Conservation (phyloP, 495 filamentous ascomycete genomes). For the Penicillium macrosclerotiorum region DNA sequence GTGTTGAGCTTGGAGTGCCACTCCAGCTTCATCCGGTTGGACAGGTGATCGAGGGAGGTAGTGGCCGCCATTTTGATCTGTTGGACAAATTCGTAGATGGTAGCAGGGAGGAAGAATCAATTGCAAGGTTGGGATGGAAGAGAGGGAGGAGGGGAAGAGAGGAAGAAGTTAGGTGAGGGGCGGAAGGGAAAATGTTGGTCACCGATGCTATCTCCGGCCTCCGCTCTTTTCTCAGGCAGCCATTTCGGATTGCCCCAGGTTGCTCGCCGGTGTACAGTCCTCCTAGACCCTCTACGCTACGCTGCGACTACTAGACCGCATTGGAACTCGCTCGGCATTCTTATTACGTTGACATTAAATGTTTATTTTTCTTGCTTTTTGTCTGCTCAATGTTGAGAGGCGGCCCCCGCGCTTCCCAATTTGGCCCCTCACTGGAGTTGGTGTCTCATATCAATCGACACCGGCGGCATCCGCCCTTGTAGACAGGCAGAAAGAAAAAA, state of each 20-base stretch:
- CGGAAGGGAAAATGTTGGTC: conserved; percentile 42
- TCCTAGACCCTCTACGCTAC: too few species aligned
- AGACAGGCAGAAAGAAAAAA: conserved; percentile 19
- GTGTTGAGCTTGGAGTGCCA: conserved; percentile 86
- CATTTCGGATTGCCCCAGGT: conserved; percentile 5
- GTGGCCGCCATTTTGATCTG: conserved; percentile 43
- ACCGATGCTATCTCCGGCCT: conserved; percentile 31
- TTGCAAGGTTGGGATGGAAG: too few species aligned
- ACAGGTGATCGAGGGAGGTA: conserved; percentile 75
- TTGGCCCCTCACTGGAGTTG: not conserved
- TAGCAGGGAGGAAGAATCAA: conserved; percentile 12
- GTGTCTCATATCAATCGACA: conserved; percentile 13
- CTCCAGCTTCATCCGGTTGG: conserved; percentile 79
- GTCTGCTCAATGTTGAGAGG: not conserved
- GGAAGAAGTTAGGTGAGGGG: conserved; percentile 19
- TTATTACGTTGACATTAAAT: too few species aligned
- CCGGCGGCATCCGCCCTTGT: conserved; percentile 7
- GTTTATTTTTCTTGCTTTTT: not conserved
- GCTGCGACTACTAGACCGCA: too few species aligned
- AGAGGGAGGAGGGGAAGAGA: conserved; percentile 23
- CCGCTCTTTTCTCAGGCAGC: conserved; percentile 3
- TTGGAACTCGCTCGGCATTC: too few species aligned
- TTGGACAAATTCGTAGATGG: conserved; percentile 17
- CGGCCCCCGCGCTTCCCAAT: too few species aligned
- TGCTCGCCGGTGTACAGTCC: conserved; percentile 13